Base-by-base conservation (phyloP, 495 filamentous ascomycete genomes). In the Podospora pseudopauciseta region DNA sequence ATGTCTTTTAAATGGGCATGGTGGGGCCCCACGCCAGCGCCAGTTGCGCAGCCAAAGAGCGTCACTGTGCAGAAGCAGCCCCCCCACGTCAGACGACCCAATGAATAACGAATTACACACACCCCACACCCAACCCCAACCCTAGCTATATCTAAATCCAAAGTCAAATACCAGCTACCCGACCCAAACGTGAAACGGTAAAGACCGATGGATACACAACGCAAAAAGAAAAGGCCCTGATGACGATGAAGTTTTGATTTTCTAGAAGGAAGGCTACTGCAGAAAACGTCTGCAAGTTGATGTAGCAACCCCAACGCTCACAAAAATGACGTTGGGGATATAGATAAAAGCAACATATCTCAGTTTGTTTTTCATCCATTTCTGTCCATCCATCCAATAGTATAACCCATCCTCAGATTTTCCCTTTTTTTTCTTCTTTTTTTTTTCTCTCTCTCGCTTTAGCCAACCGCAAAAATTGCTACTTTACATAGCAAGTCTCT, bases 401-500 rank as follows among this genome's bases (percentile, higher is more conserved):
- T 7, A 23, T 23, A 19, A 26, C 5, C 55, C 55, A 58, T 68
- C 39, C 53, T 26, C 18, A 2, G 0, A 60, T 27, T 18, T n/a
- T 23, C 9, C 56, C 23, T 23, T 62, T 16, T 54, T 34, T 30
- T 55, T 44, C 20, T 20, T 9, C n/a, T 27, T 39, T 27, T 56
- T 66, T 26, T 54, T 56, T 66, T 26, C 20, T 34, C 23, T 23
- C 23, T 23, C 23, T 23, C 23, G 23, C 23, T 23, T 23, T 59
- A 6, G 53, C 32, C 13, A 65, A 58, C 62, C 65, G 20, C 49
- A 44, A 19, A 15, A 26, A 32, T 5, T 39, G 39, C 60, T 63
- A 39, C 64, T 76, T 88, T 92, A 99, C 82, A 99, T 96, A 88
- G 94, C 92, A 65, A 97, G 85, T 74, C 95, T 86, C 85, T 99